Evolutionary conservation across 257 asterid genomes (phyloP).

Genomic region (Solanum tacnaense): DNA sequence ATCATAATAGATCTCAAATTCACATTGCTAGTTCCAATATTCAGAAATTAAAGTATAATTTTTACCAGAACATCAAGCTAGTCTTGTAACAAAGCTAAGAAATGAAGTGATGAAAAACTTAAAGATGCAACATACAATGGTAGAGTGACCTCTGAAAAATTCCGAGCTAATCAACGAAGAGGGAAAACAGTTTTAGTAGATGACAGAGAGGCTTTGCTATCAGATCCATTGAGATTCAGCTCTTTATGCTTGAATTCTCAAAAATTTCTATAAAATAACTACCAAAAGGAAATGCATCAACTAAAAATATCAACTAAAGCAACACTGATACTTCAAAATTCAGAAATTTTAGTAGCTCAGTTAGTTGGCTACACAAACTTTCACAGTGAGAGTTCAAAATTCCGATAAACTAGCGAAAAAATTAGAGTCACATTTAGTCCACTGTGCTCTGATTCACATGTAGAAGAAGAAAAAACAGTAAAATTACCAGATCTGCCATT

Average conservation of each 20-base stretch:
- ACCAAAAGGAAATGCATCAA: background rate
- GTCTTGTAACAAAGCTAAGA: background rate
- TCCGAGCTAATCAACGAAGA: background rate
- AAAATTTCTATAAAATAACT: background rate
- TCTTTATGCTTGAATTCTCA: background rate
- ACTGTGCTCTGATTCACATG: background rate
- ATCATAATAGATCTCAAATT: background rate
- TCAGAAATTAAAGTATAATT: background rate
- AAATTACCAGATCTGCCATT: constrained; percentile 28
- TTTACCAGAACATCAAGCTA: background rate
- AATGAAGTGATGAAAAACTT: background rate
- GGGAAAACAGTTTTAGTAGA: background rate
- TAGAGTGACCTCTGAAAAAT: background rate
- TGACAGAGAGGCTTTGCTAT: background rate
- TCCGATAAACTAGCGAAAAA: too few relatives aligned
- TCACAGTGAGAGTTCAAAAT: too few relatives aligned
- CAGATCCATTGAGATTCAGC: background rate
- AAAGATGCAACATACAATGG: background rate
- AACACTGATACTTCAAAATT: background rate
- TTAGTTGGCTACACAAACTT: background rate
- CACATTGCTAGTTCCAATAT: background rate
- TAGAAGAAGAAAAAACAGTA: background rate
- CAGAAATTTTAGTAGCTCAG: background rate
- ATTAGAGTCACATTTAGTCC: background rate
- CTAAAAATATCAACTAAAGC: background rate